phyloP scores from a whole-genome alignment of 2,329 filamentous ascomycete genomes.

The Nothophoma quercina region DNA sequence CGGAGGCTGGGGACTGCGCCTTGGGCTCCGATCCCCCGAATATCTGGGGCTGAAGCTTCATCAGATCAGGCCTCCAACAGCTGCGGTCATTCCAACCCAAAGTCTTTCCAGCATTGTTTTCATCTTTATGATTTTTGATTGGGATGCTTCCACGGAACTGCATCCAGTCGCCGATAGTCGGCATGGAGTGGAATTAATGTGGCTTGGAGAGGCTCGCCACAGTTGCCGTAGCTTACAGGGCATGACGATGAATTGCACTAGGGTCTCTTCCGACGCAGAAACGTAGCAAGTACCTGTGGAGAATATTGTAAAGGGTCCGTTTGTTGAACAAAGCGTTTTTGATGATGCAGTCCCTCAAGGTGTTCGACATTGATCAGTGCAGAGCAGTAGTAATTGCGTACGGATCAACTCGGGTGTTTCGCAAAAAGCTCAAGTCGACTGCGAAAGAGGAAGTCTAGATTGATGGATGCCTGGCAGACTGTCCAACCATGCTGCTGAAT shows the following conservation, averaged over 20 bases:
- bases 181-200: slow-evolving; percentile 1
- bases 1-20: slow-evolving; percentile 2
- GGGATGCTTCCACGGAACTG: not conserved
- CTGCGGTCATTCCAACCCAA: not conserved
- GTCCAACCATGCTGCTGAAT: not conserved
- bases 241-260: slow-evolving; percentile 12
- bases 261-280: not conserved
- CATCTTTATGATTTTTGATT: not conserved
- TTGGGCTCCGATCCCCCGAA: slow-evolving; percentile 8
- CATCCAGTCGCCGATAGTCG: slow-evolving; percentile 14
- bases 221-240: slow-evolving; percentile 12
- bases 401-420: slow-evolving; percentile 4
- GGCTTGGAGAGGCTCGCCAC: slow-evolving; percentile 17
- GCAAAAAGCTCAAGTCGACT: not conserved
- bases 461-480: not conserved
- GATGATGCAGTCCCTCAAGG: not conserved
- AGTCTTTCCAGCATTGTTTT: not conserved
- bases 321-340: not conserved
- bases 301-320: not conserved
- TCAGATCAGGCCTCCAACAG: slow-evolving; percentile 1
- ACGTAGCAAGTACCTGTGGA: slow-evolving; percentile 4
- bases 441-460: not conserved
- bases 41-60: slow-evolving; percentile 8
- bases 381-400: slow-evolving; percentile 2
- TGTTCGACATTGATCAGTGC: slow-evolving; percentile 3